Percentiles rank a stretch among this genome's conserved stretches.
These are phyloP conservation scores for Chamaecrista fasciculata DNA, from an alignment of 306 rosid genomes.

Conservation along the genomic window DNA sequence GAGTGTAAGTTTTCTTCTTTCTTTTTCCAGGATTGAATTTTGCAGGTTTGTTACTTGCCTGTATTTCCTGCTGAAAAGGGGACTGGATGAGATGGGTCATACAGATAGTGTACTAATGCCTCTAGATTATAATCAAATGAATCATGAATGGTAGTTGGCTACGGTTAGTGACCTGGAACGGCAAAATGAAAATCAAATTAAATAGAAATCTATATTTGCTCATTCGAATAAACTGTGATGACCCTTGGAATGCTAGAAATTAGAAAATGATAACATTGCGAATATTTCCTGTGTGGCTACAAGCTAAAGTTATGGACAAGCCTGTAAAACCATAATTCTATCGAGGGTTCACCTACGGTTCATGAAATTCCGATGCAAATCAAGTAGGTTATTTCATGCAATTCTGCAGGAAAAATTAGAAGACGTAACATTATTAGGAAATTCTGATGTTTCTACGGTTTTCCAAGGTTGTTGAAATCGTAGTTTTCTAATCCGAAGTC, in stretches of 20 bases:
- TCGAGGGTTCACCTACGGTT: not conserved
- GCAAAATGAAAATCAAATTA: not conserved
- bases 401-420: conserved; percentile 12
- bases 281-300: not conserved
- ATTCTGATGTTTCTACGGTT: conserved; percentile 3
- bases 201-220: not conserved
- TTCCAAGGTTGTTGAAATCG: not conserved
- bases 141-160: not conserved
- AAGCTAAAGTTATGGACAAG: not conserved
- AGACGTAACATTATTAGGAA: not conserved
- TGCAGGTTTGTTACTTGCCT: conserved; percentile 7
- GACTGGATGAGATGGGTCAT: conserved; percentile 7
- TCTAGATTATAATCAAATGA: conserved; percentile 9
- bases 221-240: conserved; percentile 15
- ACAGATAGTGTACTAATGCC: not conserved
- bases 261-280: not conserved
- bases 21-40: not conserved
- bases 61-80: conserved; percentile 5
- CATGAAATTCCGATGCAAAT: not conserved
- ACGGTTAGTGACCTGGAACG: not conserved
- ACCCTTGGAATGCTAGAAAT: not conserved
- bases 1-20: not conserved
- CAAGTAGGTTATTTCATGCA: not conserved
- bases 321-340: conserved; percentile 18
- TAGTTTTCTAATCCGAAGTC: conserved; percentile 5